Evolutionary conservation across 1,284 basidiomycete genomes (phyloP).

Genomic region (Rhodotorula sp.): DNA sequence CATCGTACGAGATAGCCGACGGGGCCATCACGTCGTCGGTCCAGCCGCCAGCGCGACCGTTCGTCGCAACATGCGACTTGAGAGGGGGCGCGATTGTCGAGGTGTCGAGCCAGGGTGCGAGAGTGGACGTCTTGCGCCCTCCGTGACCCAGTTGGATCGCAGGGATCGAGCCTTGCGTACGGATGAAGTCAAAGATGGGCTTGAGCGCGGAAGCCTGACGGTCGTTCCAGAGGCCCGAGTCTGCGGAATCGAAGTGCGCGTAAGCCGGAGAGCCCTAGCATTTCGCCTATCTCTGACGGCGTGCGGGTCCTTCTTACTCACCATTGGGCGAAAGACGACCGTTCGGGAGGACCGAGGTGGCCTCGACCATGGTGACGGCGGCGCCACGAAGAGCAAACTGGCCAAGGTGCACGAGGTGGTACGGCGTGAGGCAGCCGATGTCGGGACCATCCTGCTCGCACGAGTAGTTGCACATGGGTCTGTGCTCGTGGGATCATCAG

Average conservation of each 20-base stretch:
- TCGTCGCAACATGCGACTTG: conserved; percentile 42
- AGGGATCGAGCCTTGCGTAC: conserved; percentile 61
- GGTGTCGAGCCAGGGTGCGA: conserved; percentile 61
- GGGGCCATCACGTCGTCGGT: conserved; percentile 65
- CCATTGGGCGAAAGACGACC: conserved; percentile 69
- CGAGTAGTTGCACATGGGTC: conserved; percentile 59
- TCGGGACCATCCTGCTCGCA: conserved; percentile 52
- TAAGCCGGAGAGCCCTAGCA: neutral
- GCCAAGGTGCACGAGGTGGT: conserved; percentile 72
- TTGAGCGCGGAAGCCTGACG: conserved; percentile 68
- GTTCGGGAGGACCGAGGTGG: conserved; percentile 68
- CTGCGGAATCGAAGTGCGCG: conserved; percentile 37
- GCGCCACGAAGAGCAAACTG: conserved; percentile 51
- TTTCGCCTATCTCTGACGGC: neutral
- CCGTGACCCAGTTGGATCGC: conserved; percentile 80
- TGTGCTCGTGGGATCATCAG: conserved; percentile 28
- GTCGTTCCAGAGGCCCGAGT: conserved; percentile 71
- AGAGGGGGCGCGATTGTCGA: conserved; percentile 20
- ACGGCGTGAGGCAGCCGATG: conserved; percentile 70
- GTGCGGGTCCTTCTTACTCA: neutral
- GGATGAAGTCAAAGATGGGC: conserved; percentile 72
- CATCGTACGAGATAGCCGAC: conserved; percentile 60
- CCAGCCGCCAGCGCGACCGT: conserved; percentile 66
- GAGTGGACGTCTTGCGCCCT: conserved; percentile 68
- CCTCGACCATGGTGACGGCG: conserved; percentile 43